Evolutionary conservation across 331 rosid genomes (phyloP).

Genomic region (Quercus tomentella): DNA sequence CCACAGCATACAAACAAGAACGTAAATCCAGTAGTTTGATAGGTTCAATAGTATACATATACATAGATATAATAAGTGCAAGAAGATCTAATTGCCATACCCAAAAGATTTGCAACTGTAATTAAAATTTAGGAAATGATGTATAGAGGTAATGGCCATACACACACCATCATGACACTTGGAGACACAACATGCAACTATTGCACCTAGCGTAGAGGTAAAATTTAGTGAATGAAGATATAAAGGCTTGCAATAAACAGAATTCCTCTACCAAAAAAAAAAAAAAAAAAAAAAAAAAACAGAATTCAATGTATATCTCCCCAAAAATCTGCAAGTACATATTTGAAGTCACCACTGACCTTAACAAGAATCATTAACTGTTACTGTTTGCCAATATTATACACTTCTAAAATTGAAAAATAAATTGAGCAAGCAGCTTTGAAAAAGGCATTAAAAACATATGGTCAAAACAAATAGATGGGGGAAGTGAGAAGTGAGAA

Average conservation of each 20-base stretch:
- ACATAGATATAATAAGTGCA: background rate
- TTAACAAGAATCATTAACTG: background rate
- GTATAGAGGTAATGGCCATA: background rate
- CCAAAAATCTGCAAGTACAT: background rate
- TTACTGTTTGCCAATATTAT: background rate
- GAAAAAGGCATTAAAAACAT: background rate
- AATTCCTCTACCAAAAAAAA: too few relatives aligned
- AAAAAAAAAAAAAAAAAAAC: too few relatives aligned
- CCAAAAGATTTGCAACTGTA: background rate
- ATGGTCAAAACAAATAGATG: background rate
- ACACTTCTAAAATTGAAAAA: background rate
- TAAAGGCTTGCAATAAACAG: background rate
- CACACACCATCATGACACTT: background rate
- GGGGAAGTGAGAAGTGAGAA: too few relatives aligned
- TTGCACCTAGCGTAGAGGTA: background rate
- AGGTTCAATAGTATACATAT: background rate
- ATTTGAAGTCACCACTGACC: background rate
- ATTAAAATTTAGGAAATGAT: background rate
- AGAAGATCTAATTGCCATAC: background rate
- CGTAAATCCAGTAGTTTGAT: slow-evolving; percentile 9
- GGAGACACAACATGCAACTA: background rate
- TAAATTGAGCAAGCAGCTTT: background rate
- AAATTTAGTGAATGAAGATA: background rate
- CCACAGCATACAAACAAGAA: background rate
- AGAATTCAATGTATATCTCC: too few relatives aligned